Evolutionary conservation across 805 yeast species (phyloP), one percentile per base, ranked within the genome.

Genomic region (Barnettozyma siamensis): DNA sequence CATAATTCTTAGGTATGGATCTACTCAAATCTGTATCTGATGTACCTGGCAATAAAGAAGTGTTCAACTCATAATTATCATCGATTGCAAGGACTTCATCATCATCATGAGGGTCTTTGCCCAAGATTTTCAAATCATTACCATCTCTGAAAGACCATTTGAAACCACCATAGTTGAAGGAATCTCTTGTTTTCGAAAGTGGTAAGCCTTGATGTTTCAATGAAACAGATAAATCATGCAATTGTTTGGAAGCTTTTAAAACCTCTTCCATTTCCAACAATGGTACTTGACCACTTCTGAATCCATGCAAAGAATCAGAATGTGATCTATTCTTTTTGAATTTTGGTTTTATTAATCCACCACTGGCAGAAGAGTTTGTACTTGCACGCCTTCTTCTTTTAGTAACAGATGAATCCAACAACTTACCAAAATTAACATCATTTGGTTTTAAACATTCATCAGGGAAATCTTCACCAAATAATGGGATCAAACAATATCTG

Each of bases 401-500:
- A 26, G 15, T 17, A 12, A 41, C 23, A 4, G 33, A 8, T n/a
- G 34, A 27, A 31, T 54, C 58, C 23, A 51, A 43, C 12, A 56
- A 43, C 31, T 45, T 50, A 8, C 58, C 58, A 33, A 46, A 56
- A 34, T 50, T 55, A 7, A 28, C 37, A 34, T 51, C 50, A 13
- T 32, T 38, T 9, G 59, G 59, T 19, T 38, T 47, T 24, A 55
- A 40, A 44, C 72, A 67, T 32, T 57, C 54, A 17, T 46, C 43
- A 4, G 68, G 66, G 58, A 88, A 88, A 21, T 66, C 72, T 2
- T 65, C 61, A 3, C 96, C 96, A 63, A 88, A 88, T 7, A 88
- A 50, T 3, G 96, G 96, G 21, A 87, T 73, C 49, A 88, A 64
- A 17, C 84, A 76, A 57, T 68, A 83, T 43, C 96, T 68, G 34